Conservation (phyloP, 164 flowering plant species). For the Platanus orientalis region DNA sequence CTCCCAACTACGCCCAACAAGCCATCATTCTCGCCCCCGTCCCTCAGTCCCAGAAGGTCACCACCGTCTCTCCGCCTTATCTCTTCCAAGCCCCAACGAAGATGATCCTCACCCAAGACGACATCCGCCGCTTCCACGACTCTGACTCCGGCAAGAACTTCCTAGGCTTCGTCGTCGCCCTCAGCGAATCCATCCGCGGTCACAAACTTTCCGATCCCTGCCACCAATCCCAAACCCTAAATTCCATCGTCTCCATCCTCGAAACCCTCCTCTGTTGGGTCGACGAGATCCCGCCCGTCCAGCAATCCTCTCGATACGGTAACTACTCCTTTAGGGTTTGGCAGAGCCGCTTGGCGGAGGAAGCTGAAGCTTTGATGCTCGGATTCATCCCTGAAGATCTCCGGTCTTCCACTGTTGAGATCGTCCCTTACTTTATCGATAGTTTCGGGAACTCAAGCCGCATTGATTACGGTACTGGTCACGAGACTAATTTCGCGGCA, state of each 20-base stretch:
- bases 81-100: conserved; percentile 57
- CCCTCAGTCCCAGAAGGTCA: conserved; percentile 42
- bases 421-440: conserved; percentile 28
- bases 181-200: conserved; percentile 63
- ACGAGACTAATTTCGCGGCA: conserved; percentile 36
- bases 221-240: conserved; percentile 38
- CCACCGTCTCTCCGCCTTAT: conserved; percentile 38
- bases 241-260: conserved; percentile 36
- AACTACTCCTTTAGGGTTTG: conserved; percentile 67
- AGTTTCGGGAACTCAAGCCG: conserved; percentile 31
- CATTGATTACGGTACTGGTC: conserved; percentile 42
- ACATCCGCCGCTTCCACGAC: conserved; percentile 52
- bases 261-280: conserved; percentile 48
- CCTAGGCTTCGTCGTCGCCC: conserved; percentile 76
- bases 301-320: conserved; percentile 71
- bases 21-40: conserved; percentile 62
- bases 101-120: conserved; percentile 53
- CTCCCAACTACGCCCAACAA: conserved; percentile 34
- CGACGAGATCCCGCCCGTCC: conserved; percentile 72
- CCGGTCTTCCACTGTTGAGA: conserved; percentile 13
- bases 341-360: conserved; percentile 43
- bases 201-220: conserved; percentile 72
- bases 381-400: conserved; percentile 20
- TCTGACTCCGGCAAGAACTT: conserved; percentile 54
- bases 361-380: conserved; percentile 16